Evolutionary conservation across 2,329 filamentous ascomycete genomes (phyloP), one percentile per base, ranked within the genome.

Genomic region (Aspergillus texensis): DNA sequence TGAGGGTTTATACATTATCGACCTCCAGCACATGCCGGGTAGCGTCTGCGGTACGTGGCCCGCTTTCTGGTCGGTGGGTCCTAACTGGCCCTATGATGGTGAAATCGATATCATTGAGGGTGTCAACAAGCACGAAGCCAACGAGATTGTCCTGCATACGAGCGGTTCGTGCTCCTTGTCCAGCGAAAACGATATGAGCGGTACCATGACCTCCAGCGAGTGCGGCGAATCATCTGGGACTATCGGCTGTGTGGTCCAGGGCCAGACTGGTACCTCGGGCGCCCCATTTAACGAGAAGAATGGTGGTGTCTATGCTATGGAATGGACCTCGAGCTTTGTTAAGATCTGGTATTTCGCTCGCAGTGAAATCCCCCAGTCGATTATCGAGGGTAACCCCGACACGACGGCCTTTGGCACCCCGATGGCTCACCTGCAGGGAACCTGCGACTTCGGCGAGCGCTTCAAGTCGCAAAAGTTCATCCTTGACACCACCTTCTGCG

Each of bases 91-190:
- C 1, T 57, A 69, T 1, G 74, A 76, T 41, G 81, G 81, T 16
- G 81, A 83, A 74, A 83, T 85, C 52, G 83, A 85, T 69, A 80
- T 85, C 55, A 81, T 85, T 66, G 83, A 85, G 67, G 81, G 80
- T 8, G 82, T 85, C 63, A 84, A 85, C 67, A 64, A 76, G 54
- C 75, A 81, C 61, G 68, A 75, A 28, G 74, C 71, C 57, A 81
- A 80, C 60, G 71, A 78, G 46, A 83, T 85, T 68, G 83, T 82
- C 14, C 74, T 85, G 52, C 84, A 86, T 65, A 85, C 83, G 0
- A 72, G 75, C 11, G 73, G 75, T 4, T 78, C 77, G 8, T 84
- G 83, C 69, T 76, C 70, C 16, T 74, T 85, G 64, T 68, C 69
- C 6, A 75, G 81, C 60, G 75, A 58, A 39, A 57, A 78, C 32